Evolutionary conservation across 1,284 basidiomycete species (phyloP).

Genomic region (Austroboletus niveus): DNA sequence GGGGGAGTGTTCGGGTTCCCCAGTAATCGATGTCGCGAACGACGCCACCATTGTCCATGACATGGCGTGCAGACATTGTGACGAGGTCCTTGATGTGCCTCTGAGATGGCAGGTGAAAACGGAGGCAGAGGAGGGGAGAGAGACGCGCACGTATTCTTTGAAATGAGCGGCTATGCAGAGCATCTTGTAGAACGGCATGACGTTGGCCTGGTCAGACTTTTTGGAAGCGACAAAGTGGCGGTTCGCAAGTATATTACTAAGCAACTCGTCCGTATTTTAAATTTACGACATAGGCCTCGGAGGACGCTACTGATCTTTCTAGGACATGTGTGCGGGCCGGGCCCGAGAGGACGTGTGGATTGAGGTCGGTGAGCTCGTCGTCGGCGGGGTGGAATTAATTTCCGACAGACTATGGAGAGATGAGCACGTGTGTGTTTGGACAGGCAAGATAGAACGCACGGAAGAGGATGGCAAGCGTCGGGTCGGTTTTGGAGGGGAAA

Average conservation of each 20-base stretch:
- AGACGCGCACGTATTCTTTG: constrained; percentile 59
- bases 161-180: constrained; percentile 76
- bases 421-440: constrained; percentile 5
- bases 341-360: not conserved
- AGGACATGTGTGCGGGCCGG: not conserved
- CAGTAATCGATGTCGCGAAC: constrained; percentile 76
- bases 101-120: constrained; percentile 37
- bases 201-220: not conserved
- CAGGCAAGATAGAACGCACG: constrained; percentile 18
- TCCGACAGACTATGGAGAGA: constrained; percentile 17
- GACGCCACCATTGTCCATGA: constrained; percentile 78
- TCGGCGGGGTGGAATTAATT: constrained; percentile 28
- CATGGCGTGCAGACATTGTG: constrained; percentile 66
- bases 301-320: too few species aligned
- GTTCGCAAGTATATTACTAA: not conserved
- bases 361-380: not conserved
- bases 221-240: too few species aligned
- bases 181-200: constrained; percentile 82
- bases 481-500: not conserved
- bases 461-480: not conserved
- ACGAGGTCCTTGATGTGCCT: constrained; percentile 77
- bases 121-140: not conserved
- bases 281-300: not conserved
- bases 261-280: not conserved
- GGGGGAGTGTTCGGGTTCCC: constrained; percentile 74